phyloP scores from a whole-genome alignment of 768 basidiomycete genomes.

The Obba rivulosa region DNA sequence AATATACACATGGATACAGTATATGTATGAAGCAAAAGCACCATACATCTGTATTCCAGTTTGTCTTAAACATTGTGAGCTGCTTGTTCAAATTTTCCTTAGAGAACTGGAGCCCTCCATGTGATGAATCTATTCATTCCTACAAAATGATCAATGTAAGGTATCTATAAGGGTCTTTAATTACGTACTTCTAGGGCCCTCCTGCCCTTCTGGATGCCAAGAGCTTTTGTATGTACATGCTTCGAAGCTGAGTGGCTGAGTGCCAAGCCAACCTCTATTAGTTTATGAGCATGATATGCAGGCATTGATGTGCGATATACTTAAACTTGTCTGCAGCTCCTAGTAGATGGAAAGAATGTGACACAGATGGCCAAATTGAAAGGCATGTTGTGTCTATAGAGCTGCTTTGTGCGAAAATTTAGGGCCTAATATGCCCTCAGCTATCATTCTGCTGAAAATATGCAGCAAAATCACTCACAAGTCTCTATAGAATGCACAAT shows the following conservation, averaged over 20 bases:
- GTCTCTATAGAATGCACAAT: conserved; percentile 15
- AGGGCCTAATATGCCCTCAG: conserved; percentile 19
- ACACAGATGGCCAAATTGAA: conserved; percentile 74
- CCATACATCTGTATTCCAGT: conserved; percentile 76
- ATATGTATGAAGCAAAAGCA: conserved; percentile 74
- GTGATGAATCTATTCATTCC: conserved; percentile 66
- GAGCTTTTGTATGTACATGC: conserved; percentile 9
- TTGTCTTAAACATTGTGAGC: conserved; percentile 73
- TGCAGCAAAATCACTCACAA: conserved; percentile 7
- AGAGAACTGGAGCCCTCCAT: conserved; percentile 65
- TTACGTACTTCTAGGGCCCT: conserved; percentile 8
- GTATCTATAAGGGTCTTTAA: background rate
- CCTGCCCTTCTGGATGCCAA: conserved; percentile 11
- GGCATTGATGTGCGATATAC: conserved; percentile 27
- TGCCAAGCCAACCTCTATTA: background rate
- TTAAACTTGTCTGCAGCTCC: conserved; percentile 51
- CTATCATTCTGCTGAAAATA: background rate
- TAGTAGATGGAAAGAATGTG: conserved; percentile 62
- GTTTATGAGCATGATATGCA: too few species aligned
- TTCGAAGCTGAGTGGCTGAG: conserved; percentile 9
- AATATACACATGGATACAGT: conserved; percentile 60
- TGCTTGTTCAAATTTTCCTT: conserved; percentile 66
- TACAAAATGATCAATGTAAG: conserved; percentile 19
- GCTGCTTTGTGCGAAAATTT: conserved; percentile 67
- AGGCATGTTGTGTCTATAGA: conserved; percentile 54